Evolutionary conservation across 2,329 filamentous ascomycete genomes (phyloP), one percentile per base, ranked within the genome.

Genomic region (Fusarium cyanostomum): DNA sequence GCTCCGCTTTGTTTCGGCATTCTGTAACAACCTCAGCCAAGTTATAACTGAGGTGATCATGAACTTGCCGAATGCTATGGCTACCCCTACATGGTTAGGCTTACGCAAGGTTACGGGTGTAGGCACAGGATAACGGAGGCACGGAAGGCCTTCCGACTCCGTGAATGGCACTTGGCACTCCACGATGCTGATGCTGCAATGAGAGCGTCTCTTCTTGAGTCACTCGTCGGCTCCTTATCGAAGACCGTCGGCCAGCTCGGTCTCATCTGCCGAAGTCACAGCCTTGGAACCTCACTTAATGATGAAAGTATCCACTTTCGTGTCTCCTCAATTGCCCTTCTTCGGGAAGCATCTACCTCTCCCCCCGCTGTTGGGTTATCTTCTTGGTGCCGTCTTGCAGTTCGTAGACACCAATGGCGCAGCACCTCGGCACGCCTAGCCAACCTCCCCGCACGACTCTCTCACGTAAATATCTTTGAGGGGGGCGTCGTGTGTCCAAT

Each of bases 341-440:
- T 34, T 43, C 43, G 62, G 59, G 33, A 50, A 50, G 45, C 26
- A 21, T 50, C 27, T 38, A 27, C 44, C 44, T 27, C 21, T 21
- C 21, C 21, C 21, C 21, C 21, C 21, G 41, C 27, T 44, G 53
- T 57, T 51, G 52, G 52, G 52, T 35, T 54, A 62, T 66, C 52
- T 15, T 48, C 15, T 28, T 39, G 45, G 62, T 52, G 52, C 50
- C 46, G 52, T 59, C 16, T 44, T 38, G 34, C 53, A n/a, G 39
- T 57, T 52, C 49, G 62, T 58, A n/a, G n/a, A n/a, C n/a, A 69
- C 67, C 67, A 70, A 70, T 70, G 28, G 63, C 62, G 37, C 57
- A 58, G 52, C 45, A 56, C 57, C 52, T 68, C 67, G 61, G 64
- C 68, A 65, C 55, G 43, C 56, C 45, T 37, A 54, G 56, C 50